Conservation (phyloP, 176 grass and related monocot species). For the Musa troglodytarum region DNA sequence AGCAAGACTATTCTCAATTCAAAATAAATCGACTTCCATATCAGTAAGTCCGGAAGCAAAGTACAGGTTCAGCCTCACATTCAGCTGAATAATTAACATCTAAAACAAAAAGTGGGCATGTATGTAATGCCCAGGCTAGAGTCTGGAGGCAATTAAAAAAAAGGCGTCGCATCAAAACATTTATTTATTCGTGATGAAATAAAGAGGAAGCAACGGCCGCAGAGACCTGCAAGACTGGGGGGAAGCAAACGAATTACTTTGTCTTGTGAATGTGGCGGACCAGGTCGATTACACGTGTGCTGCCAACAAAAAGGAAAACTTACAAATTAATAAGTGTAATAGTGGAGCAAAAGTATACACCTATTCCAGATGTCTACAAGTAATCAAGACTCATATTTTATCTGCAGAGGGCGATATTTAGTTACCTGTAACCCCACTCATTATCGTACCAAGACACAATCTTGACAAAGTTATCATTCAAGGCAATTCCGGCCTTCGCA, state of each 20-base stretch:
- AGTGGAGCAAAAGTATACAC: neutral
- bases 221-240: neutral
- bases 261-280: slow-evolving; percentile 11
- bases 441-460: slow-evolving; percentile 13
- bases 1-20: too few species aligned
- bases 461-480: slow-evolving; percentile 2
- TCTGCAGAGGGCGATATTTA: neutral
- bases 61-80: neutral
- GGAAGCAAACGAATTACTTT: neutral
- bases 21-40: too few species aligned
- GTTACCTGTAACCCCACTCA: slow-evolving; percentile 16
- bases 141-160: neutral
- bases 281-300: slow-evolving; percentile 2
- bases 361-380: neutral
- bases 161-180: neutral
- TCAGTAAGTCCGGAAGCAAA: neutral
- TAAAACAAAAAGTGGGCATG: neutral
- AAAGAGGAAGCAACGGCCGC: neutral
- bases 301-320: neutral
- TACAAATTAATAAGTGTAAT: neutral
- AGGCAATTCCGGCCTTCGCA: slow-evolving; percentile 8
- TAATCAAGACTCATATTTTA: too few species aligned
- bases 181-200: neutral
- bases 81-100: neutral
- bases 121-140: neutral